Evolutionary conservation across 306 rosid genomes (phyloP).

Genomic region (Pterocarpus santalinus): DNA sequence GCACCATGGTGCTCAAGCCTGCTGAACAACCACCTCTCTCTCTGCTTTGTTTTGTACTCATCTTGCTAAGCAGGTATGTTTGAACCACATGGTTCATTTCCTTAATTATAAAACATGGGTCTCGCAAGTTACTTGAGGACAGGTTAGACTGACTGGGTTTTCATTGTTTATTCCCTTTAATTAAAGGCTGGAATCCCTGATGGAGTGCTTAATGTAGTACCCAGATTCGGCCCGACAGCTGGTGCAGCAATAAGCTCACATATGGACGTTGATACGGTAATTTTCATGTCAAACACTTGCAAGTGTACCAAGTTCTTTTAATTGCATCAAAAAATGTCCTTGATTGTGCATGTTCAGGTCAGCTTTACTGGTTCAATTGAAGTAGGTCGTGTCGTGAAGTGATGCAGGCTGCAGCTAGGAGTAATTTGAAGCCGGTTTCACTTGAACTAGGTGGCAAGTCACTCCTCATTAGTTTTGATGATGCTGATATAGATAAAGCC

Average conservation of each 20-base stretch:
- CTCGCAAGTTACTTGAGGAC: neutral
- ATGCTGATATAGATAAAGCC: slow-evolving; percentile 73
- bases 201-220: slow-evolving; percentile 82
- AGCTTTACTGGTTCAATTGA: slow-evolving; percentile 86
- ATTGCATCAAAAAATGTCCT: neutral
- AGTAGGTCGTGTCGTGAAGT: slow-evolving; percentile 63
- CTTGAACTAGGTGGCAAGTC: slow-evolving; percentile 93
- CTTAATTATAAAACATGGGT: neutral
- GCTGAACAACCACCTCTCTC: slow-evolving; percentile 80
- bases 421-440: slow-evolving; percentile 75
- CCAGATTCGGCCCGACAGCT: slow-evolving; percentile 78
- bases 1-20: slow-evolving; percentile 87
- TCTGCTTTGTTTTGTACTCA: slow-evolving; percentile 79
- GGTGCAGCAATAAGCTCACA: slow-evolving; percentile 81
- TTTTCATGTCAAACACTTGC: slow-evolving; percentile 9
- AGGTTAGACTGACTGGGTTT: too few relatives aligned
- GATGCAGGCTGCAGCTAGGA: slow-evolving; percentile 80
- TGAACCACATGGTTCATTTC: neutral
- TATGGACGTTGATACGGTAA: slow-evolving; percentile 83
- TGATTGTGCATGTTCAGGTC: slow-evolving; percentile 49
- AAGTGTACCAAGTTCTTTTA: neutral
- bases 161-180: too few relatives aligned
- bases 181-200: slow-evolving; percentile 82
- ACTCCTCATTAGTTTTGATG: slow-evolving; percentile 78
- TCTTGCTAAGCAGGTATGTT: slow-evolving; percentile 70